Evolutionary conservation across 129 eudicot species (phyloP).

Genomic region (Ambrosia artemisiifolia): DNA sequence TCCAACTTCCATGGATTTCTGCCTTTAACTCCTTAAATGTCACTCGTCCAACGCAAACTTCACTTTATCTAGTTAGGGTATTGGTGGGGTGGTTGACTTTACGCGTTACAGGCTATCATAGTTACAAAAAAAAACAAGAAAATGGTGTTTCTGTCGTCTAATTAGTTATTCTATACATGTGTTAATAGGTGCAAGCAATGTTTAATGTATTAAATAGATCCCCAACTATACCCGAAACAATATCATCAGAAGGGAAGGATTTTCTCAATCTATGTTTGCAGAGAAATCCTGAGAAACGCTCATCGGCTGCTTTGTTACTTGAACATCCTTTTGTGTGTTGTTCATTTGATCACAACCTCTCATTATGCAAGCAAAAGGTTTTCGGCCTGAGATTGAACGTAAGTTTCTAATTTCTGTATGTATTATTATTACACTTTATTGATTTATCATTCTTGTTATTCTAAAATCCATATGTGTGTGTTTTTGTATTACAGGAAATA

Average conservation of each 20-base stretch:
- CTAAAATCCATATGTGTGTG: background rate
- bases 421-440: background rate
- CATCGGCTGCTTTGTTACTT: constrained; percentile 63
- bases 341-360: constrained; percentile 38
- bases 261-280: constrained; percentile 65
- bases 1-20: no score
- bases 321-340: constrained; percentile 68
- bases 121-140: no score
- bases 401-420: constrained; percentile 8
- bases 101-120: no score
- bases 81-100: no score
- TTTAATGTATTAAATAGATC: constrained; percentile 61
- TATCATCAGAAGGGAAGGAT: constrained; percentile 86
- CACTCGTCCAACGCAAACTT: no score
- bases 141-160: background rate
- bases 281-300: constrained; percentile 74
- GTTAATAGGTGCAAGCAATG: constrained; percentile 68
- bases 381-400: constrained; percentile 45
- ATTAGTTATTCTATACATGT: background rate
- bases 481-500: constrained; percentile 38
- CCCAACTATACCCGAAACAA: constrained; percentile 75
- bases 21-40: no score
- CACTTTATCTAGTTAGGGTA: no score
- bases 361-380: constrained; percentile 39
- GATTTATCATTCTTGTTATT: constrained; percentile 9